Percentiles rank a stretch among this genome's conserved stretches.
These are phyloP conservation scores for Solanum etuberosum DNA, from an alignment of 257 asterid species.

Conservation along the genomic window DNA sequence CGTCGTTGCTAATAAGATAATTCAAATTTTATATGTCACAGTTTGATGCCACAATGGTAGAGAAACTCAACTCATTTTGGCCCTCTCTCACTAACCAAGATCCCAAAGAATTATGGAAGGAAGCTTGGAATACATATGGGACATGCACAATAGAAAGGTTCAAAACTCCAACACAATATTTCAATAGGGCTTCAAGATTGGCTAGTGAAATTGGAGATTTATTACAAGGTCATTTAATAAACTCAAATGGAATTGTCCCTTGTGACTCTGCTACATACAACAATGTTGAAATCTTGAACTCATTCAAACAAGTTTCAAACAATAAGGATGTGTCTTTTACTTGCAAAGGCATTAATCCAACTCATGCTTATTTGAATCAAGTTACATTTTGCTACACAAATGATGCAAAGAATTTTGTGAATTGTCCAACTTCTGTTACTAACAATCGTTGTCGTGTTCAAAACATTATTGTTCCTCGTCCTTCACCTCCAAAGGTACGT, in stretches of 20 bases:
- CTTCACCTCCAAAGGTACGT: not conserved
- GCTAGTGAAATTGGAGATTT: not conserved
- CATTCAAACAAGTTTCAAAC: not conserved
- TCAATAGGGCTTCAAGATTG: not conserved
- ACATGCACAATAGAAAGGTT: not conserved
- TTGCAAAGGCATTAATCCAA: not conserved
- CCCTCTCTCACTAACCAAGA: not conserved
- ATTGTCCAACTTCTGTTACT: not conserved
- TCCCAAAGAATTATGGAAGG: not conserved
- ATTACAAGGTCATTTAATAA: not conserved
- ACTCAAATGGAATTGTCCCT: not conserved
- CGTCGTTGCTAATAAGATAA: not conserved
- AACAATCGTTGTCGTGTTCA: not conserved
- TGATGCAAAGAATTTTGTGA: not conserved
- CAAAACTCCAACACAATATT: not conserved
- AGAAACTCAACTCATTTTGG: not conserved
- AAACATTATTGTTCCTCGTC: not conserved
- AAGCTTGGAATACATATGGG: not conserved
- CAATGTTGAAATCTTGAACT: not conserved
- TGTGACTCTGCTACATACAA: not conserved
- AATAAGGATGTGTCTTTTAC: not conserved
- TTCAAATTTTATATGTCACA: not conserved
- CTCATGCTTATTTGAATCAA: not conserved
- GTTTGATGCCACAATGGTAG: not conserved
- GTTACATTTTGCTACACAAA: not conserved